phyloP scores from a whole-genome alignment of 192 early-diverging fungal genomes.

The Linnemannia hyalina region DNA sequence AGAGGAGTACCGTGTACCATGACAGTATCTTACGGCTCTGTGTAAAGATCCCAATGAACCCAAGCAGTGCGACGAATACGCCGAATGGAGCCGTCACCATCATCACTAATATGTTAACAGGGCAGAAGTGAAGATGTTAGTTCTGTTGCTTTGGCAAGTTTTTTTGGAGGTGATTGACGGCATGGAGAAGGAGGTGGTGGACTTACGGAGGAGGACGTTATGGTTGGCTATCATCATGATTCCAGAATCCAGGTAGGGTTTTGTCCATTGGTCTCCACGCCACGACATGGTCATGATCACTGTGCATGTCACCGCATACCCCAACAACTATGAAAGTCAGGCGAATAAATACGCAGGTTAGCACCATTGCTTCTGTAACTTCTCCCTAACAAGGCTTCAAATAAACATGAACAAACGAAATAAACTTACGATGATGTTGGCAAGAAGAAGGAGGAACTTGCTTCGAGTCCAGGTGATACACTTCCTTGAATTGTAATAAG shows the following conservation, averaged over 20 bases:
- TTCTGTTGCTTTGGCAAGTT: not conserved
- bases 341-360: not conserved
- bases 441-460: conserved; percentile 58
- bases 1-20: conserved; percentile 60
- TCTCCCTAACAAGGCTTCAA: not conserved
- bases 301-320: conserved; percentile 48
- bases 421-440: conserved; percentile 61
- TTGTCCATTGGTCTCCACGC: conserved; percentile 36
- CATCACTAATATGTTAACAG: conserved; percentile 22
- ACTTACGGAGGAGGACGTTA: conserved; percentile 29
- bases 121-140: not conserved
- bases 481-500: conserved; percentile 3
- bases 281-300: conserved; percentile 42
- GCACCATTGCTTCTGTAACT: not conserved
- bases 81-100: conserved; percentile 52
- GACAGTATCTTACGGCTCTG: conserved; percentile 61
- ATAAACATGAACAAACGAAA: not conserved
- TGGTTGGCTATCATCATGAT: conserved; percentile 47
- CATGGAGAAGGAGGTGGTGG: no score
- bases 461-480: conserved; percentile 57
- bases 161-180: no score
- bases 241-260: conserved; percentile 34
- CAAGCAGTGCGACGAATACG: conserved; percentile 54
- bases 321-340: conserved; percentile 37
- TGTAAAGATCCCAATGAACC: conserved; percentile 62